Conservation (phyloP, 2,329 filamentous ascomycete genomes). For the Neonectria neomacrospora region DNA sequence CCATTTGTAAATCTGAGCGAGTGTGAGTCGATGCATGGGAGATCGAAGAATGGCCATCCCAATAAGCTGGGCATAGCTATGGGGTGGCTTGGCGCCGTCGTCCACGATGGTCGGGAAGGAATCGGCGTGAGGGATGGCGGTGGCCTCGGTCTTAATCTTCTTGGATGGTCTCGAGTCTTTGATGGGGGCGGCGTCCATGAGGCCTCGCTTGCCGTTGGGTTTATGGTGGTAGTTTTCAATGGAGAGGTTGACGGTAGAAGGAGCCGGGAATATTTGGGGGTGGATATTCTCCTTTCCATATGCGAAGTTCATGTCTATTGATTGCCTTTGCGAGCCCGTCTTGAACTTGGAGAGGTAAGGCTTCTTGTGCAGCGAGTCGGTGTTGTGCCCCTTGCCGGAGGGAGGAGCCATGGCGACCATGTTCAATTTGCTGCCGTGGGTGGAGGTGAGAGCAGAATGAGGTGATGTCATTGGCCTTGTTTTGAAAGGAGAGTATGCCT, state of each 20-base stretch:
- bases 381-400: constrained; percentile 61
- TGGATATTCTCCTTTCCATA: constrained; percentile 68
- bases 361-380: constrained; percentile 78
- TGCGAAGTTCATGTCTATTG: constrained; percentile 54
- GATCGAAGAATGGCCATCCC: constrained; percentile 96
- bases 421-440: constrained; percentile 70
- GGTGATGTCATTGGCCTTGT: constrained; percentile 69
- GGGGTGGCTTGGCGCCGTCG: constrained; percentile 87
- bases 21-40: constrained; percentile 82
- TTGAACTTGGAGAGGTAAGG: constrained; percentile 69
- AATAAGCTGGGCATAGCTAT: constrained; percentile 95
- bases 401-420: constrained; percentile 76
- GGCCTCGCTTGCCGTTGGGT: constrained; percentile 66
- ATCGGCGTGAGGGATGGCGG: constrained; percentile 72
- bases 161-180: constrained; percentile 75
- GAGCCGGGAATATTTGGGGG: constrained; percentile 61
- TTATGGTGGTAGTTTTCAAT: constrained; percentile 66
- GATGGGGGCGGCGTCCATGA: constrained; percentile 79
- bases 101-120: constrained; percentile 87
- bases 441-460: constrained; percentile 66
- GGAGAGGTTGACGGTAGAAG: constrained; percentile 59
- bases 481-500: constrained; percentile 77
- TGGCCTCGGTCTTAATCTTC: constrained; percentile 70
- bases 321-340: constrained; percentile 64
- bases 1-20: constrained; percentile 99